Evolutionary conservation across 805 yeast genomes (phyloP), one percentile per base, ranked within the genome.

Genomic region (Wickerhamiella vanderwaltii): DNA sequence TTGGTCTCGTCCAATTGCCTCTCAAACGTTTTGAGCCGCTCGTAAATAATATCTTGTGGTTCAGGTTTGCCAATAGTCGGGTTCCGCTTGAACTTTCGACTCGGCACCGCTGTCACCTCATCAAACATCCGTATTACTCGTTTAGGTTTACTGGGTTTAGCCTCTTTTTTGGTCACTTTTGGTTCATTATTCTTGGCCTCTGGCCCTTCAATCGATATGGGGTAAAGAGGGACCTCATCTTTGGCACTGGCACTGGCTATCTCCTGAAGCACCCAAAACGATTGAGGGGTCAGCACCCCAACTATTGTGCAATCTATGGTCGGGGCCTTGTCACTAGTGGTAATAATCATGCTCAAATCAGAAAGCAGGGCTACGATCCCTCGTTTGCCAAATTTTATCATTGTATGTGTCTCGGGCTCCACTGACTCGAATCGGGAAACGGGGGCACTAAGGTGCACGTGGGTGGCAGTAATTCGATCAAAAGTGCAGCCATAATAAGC

Each of bases 401-500:
- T 24, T 11, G 39, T 18, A 22, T 35, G 39, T 9, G 31, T 17
- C 12, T 33, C 36, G n/a, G 16, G 11, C 20, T 3, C n/a, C n/a
- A n/a, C n/a, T n/a, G n/a, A n/a, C n/a, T n/a, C n/a, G n/a, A n/a
- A n/a, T n/a, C n/a, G n/a, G n/a, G n/a, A n/a, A n/a, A n/a, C n/a
- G n/a, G n/a, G n/a, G n/a, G n/a, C n/a, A n/a, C n/a, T 13, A 5
- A 34, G 29, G 13, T 15, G 29, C 12, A 34, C 24, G 17, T 13
- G 17, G 4, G 29, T 24, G 3, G 23, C 22, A 7, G 29, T 22
- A 13, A 34, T 24, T 15, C n/a, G 29, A 24, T 22, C 24, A 24
- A 34, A 34, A 29, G 11, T 15, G 29, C 38, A 34, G 17, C 38
- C 38, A 13, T 15, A 17, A 13, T 24, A 34, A 11, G 38, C 38